Base-by-base conservation (phyloP, 2,329 filamentous ascomycete species). In the Dactylellina haptotyla region DNA sequence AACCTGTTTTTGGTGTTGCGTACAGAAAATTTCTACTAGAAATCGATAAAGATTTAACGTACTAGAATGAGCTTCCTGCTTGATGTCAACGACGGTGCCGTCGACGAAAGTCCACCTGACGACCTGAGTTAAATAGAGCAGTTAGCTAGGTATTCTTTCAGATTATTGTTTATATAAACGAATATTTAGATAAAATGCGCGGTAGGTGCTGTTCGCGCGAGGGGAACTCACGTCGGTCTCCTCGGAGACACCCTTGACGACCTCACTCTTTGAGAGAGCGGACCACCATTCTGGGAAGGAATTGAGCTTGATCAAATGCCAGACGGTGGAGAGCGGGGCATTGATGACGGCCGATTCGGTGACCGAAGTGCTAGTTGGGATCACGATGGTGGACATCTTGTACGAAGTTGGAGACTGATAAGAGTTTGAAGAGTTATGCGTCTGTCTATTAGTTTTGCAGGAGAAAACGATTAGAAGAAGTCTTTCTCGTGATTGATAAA, bases 1-100 rank as follows among this genome's bases (percentile, higher is more conserved):
- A 25, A 16, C 30, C 53, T 51, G 39, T 14, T 25, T 10, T 53
- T 20, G 20, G 20, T 45, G 32, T 12, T 39, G 12, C 12, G 9
- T 50, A 20, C 16, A 9, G 10, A 56, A 37, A 28, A n/a, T n/a
- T n/a, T n/a, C n/a, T n/a, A n/a, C n/a, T n/a, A n/a, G n/a, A 20
- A 1, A 46, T 10, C 26, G 26, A 16, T 12, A 16, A 23, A 70
- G 28, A 39, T 0, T 14, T 45, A 45, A 66, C 30, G 34, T 75
- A 37, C 89, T 87, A 76, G 87, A 89, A 82, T 91, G 88, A 83
- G 90, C 89, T 81, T 91, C 89, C 83, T 89, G 88, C 86, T 91
- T 91, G 76, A 91, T 87, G 80, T 91, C 88, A 18, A 90, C 82
- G 63, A 86, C 84, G 26, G 85, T 87, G 54, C 88, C 88, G 78